Evolutionary conservation across 2,329 filamentous ascomycete species (phyloP).

Genomic region (Huntiella savannae): DNA sequence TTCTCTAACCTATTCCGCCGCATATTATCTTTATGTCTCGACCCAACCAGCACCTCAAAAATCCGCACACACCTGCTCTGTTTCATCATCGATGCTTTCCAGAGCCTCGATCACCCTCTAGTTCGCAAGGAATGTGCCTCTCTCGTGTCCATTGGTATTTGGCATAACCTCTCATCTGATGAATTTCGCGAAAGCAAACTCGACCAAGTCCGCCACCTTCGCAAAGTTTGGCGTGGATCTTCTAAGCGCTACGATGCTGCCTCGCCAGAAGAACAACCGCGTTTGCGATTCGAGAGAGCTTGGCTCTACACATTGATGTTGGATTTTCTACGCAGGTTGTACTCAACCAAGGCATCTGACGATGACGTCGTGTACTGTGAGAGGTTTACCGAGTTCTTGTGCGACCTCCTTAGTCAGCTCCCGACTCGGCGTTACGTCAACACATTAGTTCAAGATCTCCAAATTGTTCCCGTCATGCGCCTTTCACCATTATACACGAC

Average conservation of each 20-base stretch:
- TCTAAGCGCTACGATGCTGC: constrained; percentile 72
- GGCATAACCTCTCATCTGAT: constrained; percentile 79
- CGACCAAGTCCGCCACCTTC: constrained; percentile 52
- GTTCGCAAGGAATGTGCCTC: constrained; percentile 94
- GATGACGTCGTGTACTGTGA: constrained; percentile 71
- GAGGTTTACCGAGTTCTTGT: constrained; percentile 77
- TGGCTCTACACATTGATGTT: constrained; percentile 80
- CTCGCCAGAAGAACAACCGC: constrained; percentile 59
- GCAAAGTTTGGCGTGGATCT: constrained; percentile 79
- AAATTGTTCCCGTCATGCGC: constrained; percentile 57
- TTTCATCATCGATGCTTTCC: constrained; percentile 82
- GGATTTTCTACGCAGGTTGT: constrained; percentile 61
- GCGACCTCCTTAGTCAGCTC: constrained; percentile 79
- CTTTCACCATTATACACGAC: constrained; percentile 63
- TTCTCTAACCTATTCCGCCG: constrained; percentile 84
- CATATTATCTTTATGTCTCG: constrained; percentile 69
- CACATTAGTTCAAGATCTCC: constrained; percentile 66
- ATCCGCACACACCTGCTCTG: constrained; percentile 69
- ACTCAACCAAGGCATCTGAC: constrained; percentile 31
- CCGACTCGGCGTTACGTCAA: constrained; percentile 91
- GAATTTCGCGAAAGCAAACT: constrained; percentile 53
- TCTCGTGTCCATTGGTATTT: constrained; percentile 82
- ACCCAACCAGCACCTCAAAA: constrained; percentile 42
- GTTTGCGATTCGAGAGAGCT: constrained; percentile 73
- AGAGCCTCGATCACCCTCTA: constrained; percentile 73